Base-by-base conservation (phyloP, 1,284 basidiomycete species). In the Vanrija humicola region DNA sequence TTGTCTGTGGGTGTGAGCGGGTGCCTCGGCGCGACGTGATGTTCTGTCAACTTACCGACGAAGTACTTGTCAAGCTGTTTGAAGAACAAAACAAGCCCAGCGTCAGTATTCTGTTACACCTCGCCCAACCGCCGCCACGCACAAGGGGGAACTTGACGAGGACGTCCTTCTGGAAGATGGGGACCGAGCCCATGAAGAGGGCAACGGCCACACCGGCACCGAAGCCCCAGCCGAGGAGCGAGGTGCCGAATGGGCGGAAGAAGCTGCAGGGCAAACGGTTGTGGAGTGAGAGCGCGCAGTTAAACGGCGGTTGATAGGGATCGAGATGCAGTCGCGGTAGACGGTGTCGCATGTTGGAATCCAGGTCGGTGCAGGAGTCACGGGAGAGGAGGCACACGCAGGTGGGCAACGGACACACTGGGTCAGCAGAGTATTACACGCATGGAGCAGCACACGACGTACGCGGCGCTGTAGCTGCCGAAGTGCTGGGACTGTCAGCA, bases 141-240 rank as follows among this genome's bases (percentile, higher is more conserved):
- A 73, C 72, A 25, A 69, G 56, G 12, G 75, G 75, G 58, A 77
- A 64, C 64, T 73, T 72, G 55, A 63, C 59, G 54, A 77, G 59
- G 10, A 77, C 68, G 61, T 77, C 75, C 56, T 68, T 68, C 64
- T 73, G 64, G 70, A 72, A 77, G 42, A 77, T 39, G 21, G 75
- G 75, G 26, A 77, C 70, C 23, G 66, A 62, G 61, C 66, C 66
- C 46, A 75, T 59, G 66, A 75, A 73, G 46, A 77, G 67, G 9
- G 70, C 62, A 44, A 77, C 69, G 55, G 67, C 70, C 6, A 57
- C 61, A 18, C 66, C 75, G 40, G 69, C 71, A 26, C 65, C 68
- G 46, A 62, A 66, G 50, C 75, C 75, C 76, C 76, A 77, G 59
- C 68, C 42, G 19, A 61, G 40, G 26, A 69, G 50, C 26, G 70